Evolutionary conservation across 768 basidiomycete species (phyloP).

Genomic region (Lactarius sanguifluus): DNA sequence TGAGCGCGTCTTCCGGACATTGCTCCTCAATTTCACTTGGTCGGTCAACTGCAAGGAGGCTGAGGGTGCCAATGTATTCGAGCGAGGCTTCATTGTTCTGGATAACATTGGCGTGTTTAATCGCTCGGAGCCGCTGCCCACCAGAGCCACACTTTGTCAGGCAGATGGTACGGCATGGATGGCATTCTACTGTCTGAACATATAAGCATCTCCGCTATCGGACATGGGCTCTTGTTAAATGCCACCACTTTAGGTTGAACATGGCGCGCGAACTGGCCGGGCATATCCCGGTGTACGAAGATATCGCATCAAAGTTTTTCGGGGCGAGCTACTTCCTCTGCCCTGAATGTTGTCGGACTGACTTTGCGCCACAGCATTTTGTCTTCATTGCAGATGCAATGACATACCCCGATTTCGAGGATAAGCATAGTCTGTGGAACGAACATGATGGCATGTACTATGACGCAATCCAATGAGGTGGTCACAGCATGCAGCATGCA

Average conservation of each 20-base stretch:
- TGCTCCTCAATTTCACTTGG: too few relatives aligned
- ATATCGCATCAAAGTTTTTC: conserved; percentile 98
- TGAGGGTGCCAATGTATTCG: too few relatives aligned
- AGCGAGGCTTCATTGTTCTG: conserved; percentile 48
- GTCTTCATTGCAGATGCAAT: too few relatives aligned
- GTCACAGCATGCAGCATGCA: too few relatives aligned
- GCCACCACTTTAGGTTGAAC: conserved; percentile 62
- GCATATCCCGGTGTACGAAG: conserved; percentile 96
- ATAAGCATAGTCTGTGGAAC: too few relatives aligned
- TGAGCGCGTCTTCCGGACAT: conserved; percentile 98
- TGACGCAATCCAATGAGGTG: too few relatives aligned
- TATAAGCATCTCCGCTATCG: conserved; percentile 49
- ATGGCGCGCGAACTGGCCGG: conserved; percentile 98
- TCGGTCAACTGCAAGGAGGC: too few relatives aligned
- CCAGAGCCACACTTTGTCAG: conserved; percentile 90
- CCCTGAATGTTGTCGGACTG: background rate
- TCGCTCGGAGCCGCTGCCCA: conserved; percentile 93
- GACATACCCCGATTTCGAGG: too few relatives aligned
- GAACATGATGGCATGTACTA: too few relatives aligned
- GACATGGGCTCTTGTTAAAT: conserved; percentile 13
- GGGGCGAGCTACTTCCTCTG: conserved; percentile 48
- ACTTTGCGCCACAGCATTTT: too few relatives aligned
- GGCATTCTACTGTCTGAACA: conserved; percentile 98
- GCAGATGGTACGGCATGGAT: conserved; percentile 99
- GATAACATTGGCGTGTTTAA: conserved; percentile 99